These are phyloP conservation scores for Gonium pectorale DNA, from an alignment of 139 green algal genomes.

Conservation along the genomic window DNA sequence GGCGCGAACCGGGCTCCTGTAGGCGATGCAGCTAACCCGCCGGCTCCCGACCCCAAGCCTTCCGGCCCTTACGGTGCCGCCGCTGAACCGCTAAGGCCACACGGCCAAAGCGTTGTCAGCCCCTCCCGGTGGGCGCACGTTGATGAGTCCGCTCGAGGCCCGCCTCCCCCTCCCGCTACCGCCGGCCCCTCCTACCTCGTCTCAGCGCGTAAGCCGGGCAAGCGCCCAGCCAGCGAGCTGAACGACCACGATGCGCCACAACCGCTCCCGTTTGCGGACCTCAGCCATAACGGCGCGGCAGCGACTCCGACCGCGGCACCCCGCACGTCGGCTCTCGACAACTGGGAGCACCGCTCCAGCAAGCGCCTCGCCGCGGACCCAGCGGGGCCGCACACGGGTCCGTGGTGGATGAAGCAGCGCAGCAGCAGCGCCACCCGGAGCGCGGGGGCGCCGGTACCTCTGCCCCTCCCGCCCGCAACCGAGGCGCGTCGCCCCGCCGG, in stretches of 20 bases:
- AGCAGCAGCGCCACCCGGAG: too few species aligned
- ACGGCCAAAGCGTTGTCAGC: neutral
- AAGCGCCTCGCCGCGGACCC: constrained; percentile 18
- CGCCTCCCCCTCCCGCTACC: neutral
- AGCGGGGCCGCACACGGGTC: neutral
- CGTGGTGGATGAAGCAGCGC: constrained; percentile 40
- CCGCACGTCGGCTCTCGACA: neutral
- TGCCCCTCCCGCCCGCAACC: neutral
- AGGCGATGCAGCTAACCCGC: neutral
- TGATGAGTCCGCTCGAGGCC: too few species aligned
- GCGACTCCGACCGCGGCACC: neutral
- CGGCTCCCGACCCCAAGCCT: neutral
- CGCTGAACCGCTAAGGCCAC: neutral
- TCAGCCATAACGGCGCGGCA: neutral
- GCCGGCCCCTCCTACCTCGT: constrained; percentile 28
- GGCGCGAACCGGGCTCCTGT: neutral
- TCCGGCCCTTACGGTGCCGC: neutral
- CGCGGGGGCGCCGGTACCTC: too few species aligned
- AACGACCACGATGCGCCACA: neutral
- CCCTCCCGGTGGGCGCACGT: neutral
- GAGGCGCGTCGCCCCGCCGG: neutral
- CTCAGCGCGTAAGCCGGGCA: constrained; percentile 27
- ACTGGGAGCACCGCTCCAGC: neutral
- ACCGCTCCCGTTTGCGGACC: neutral
- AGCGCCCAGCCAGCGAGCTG: constrained; percentile 25